These are phyloP conservation scores for Raphanus hybrid DNA, from an alignment of 441 rosid species.

Conservation along the genomic window DNA sequence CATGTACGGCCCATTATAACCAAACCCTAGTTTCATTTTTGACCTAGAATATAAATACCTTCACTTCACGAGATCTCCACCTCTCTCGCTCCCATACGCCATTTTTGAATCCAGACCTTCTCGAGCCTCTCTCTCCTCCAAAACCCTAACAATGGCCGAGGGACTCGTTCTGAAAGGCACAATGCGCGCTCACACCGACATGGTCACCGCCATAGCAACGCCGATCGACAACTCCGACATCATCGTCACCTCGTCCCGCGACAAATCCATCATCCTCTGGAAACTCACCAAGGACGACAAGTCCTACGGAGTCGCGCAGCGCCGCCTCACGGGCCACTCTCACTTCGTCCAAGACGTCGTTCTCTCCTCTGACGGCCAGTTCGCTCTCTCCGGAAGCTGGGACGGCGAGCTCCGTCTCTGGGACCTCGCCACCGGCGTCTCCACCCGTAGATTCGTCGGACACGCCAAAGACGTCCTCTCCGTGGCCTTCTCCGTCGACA, in stretches of 20 bases:
- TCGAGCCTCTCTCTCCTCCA: background rate
- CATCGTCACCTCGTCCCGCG: constrained; percentile 92
- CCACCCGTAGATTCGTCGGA: constrained; percentile 88
- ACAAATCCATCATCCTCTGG: constrained; percentile 95
- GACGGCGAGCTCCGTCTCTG: constrained; percentile 99
- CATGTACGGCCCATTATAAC: constrained; percentile 6
- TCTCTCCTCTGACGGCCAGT: constrained; percentile 97
- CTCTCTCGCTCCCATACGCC: constrained; percentile 16
- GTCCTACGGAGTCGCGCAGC: constrained; percentile 77
- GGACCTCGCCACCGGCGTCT: constrained; percentile 73
- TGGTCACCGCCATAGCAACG: constrained; percentile 90
- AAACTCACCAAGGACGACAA: constrained; percentile 82
- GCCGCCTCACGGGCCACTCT: constrained; percentile 94
- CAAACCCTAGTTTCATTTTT: constrained; percentile 29
- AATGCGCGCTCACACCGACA: constrained; percentile 92
- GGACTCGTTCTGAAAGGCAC: constrained; percentile 78
- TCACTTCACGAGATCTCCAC: background rate
- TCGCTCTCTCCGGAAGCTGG: constrained; percentile 97
- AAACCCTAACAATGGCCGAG: constrained; percentile 53
- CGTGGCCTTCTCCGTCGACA: constrained; percentile 92
- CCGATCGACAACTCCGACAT: constrained; percentile 90
- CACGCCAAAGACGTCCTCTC: constrained; percentile 97
- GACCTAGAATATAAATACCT: constrained; percentile 16
- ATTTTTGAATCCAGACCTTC: constrained; percentile 4
- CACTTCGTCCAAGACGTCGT: constrained; percentile 93